These are phyloP conservation scores for Quercus wislizeni DNA, from an alignment of 306 rosid genomes.

Conservation along the genomic window DNA sequence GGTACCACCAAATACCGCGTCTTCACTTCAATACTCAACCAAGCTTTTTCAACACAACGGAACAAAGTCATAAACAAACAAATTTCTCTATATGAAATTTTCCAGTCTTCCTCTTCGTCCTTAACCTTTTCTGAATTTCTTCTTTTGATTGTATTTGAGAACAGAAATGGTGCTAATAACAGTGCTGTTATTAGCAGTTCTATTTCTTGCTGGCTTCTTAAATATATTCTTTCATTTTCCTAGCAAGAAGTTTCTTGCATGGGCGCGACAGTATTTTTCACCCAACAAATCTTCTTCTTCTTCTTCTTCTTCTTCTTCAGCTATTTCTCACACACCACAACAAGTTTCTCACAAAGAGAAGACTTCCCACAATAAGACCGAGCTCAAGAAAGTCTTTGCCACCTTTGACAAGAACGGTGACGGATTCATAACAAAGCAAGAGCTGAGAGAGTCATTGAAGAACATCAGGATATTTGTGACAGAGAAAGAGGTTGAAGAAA, in stretches of 20 bases:
- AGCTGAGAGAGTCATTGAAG: constrained; percentile 61
- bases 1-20: constrained; percentile 47
- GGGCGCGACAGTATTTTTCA: constrained; percentile 28
- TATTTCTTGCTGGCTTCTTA: constrained; percentile 66
- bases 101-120: constrained; percentile 10
- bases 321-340: not conserved
- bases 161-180: constrained; percentile 39
- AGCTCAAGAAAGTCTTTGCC: constrained; percentile 51
- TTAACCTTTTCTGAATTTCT: constrained; percentile 10
- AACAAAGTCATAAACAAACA: constrained; percentile 24
- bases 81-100: not conserved
- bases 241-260: constrained; percentile 39
- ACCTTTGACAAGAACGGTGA: constrained; percentile 82
- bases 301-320: not conserved
- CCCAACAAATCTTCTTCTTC: constrained; percentile 9
- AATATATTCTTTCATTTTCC: constrained; percentile 43
- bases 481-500: constrained; percentile 59
- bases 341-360: not conserved
- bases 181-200: constrained; percentile 38
- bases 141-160: constrained; percentile 2
- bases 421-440: constrained; percentile 66
- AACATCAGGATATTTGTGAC: constrained; percentile 58
- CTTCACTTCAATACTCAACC: constrained; percentile 13
- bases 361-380: constrained; percentile 3
- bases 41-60: not conserved